Conservation (phyloP, 768 basidiomycete species). For the Clitopilus passeckerianus region DNA sequence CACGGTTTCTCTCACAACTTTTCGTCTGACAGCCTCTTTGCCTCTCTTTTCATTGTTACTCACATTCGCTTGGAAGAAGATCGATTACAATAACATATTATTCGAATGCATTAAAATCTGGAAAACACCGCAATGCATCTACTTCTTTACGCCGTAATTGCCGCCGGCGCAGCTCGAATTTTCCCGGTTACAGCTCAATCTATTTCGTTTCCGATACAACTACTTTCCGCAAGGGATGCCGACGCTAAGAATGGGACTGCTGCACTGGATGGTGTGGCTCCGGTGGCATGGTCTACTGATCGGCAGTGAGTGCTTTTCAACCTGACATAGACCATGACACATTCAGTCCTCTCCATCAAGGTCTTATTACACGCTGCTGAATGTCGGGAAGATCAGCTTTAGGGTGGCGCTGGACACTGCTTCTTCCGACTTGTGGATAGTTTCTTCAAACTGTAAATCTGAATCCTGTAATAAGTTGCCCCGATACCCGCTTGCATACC, state of each 20-base stretch:
- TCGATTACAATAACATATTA: not conserved
- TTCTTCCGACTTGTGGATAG: constrained; percentile 69
- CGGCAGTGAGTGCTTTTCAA: constrained; percentile 30
- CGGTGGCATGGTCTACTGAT: constrained; percentile 41
- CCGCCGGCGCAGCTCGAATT: not conserved
- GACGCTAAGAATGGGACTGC: not conserved
- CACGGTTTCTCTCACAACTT: not conserved
- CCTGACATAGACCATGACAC: not conserved
- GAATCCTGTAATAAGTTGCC: constrained; percentile 54
- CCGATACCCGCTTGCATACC: constrained; percentile 64
- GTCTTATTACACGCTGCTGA: constrained; percentile 62
- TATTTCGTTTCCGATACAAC: not conserved
- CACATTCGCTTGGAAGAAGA: not conserved
- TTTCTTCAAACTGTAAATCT: constrained; percentile 58
- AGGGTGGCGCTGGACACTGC: constrained; percentile 73
- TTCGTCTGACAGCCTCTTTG: not conserved
- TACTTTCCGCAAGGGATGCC: not conserved
- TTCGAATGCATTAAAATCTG: not conserved
- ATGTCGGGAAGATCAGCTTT: constrained; percentile 58
- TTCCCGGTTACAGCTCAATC: not conserved
- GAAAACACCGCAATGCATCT: not conserved
- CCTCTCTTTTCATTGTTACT: not conserved
- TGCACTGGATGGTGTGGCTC: constrained; percentile 28
- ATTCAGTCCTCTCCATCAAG: constrained; percentile 26
- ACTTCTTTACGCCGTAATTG: not conserved